Percentiles rank a stretch among this genome's conserved stretches.
Conservation (phyloP, 2,329 filamentous ascomycete species). For the Talaromyces sp. region DNA sequence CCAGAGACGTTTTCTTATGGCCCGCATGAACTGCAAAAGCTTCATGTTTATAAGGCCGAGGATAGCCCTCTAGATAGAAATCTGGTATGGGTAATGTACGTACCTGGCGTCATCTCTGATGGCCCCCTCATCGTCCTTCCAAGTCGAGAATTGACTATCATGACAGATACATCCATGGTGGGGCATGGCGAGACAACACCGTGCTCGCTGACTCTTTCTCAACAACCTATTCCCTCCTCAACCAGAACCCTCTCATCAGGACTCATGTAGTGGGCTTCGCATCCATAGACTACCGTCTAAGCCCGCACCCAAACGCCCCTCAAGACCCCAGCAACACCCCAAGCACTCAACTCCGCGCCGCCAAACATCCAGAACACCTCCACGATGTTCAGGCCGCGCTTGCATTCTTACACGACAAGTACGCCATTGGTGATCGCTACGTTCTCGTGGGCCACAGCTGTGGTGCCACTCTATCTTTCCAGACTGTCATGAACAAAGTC, state of each 20-base stretch:
- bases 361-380: conserved; percentile 46
- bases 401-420: conserved; percentile 39
- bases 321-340: conserved; percentile 33
- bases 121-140: background rate
- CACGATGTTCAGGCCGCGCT: conserved; percentile 41
- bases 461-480: conserved; percentile 46
- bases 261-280: conserved; percentile 39
- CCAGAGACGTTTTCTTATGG: conserved; percentile 22
- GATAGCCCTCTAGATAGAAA: conserved; percentile 17
- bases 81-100: conserved; percentile 42
- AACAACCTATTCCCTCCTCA: conserved; percentile 33
- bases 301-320: conserved; percentile 39
- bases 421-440: conserved; percentile 38
- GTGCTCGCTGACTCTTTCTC: conserved; percentile 37
- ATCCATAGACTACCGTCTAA: conserved; percentile 47
- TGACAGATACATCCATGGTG: conserved; percentile 46
- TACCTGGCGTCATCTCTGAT: background rate
- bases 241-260: conserved; percentile 22
- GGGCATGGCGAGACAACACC: conserved; percentile 48
- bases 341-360: conserved; percentile 30
- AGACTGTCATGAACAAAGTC: conserved; percentile 38
- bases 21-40: conserved; percentile 32
- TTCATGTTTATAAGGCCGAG: conserved; percentile 29
- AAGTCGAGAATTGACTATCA: background rate
- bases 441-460: conserved; percentile 47